These are phyloP conservation scores for Groenewaldozyma salmanticensis DNA, from an alignment of 805 yeast genomes.

Conservation along the genomic window DNA sequence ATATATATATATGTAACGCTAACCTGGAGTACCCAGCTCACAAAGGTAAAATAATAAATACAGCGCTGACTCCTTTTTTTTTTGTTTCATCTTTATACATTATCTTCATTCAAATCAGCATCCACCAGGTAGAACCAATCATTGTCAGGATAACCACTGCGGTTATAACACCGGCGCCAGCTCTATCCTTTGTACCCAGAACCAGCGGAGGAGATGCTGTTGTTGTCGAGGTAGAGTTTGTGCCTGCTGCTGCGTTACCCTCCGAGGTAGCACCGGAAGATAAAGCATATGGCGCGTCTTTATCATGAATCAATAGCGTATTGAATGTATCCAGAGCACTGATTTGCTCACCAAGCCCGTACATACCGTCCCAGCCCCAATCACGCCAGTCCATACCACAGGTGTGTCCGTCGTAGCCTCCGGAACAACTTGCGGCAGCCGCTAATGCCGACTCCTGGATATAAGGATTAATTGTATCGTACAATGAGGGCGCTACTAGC, in stretches of 20 bases:
- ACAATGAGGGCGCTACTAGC: constrained; percentile 47
- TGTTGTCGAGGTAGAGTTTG: constrained; percentile 21
- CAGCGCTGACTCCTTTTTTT: no score
- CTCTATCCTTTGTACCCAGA: constrained; percentile 15
- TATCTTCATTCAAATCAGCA: constrained; percentile 8
- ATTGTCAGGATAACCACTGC: constrained; percentile 13
- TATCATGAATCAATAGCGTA: constrained; percentile 27
- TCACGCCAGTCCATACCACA: constrained; percentile 70
- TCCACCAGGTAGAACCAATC: constrained; percentile 15
- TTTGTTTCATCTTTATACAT: not conserved
- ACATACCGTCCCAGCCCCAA: constrained; percentile 52
- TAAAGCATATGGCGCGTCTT: constrained; percentile 44
- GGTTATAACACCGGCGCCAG: constrained; percentile 20
- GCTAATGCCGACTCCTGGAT: constrained; percentile 49
- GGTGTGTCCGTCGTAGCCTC: constrained; percentile 72
- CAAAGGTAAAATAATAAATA: not conserved
- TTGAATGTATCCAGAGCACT: constrained; percentile 57
- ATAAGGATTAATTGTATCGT: constrained; percentile 36
- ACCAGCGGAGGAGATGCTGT: constrained; percentile 7
- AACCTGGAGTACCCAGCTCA: no score
- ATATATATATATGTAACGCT: not conserved
- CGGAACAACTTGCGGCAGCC: constrained; percentile 71
- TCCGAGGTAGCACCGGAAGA: constrained; percentile 56
- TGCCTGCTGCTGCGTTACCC: constrained; percentile 70
- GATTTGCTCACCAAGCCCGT: constrained; percentile 82